Conservation (phyloP, 306 rosid species). For the Glycine tomentella region DNA sequence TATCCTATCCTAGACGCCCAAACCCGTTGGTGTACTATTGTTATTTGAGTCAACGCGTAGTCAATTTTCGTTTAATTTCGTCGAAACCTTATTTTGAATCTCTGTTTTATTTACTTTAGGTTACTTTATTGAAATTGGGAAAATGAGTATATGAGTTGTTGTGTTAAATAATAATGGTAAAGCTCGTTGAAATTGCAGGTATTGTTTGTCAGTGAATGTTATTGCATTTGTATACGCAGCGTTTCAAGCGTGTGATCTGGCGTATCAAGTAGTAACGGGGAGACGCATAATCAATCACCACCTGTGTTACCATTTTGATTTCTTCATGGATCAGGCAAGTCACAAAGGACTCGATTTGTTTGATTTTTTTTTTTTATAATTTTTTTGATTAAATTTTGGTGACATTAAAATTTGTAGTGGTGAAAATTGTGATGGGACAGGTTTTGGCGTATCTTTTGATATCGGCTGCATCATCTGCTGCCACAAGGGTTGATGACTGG, state of each 20-base stretch:
- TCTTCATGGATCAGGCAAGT: conserved; percentile 97
- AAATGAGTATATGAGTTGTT: no score
- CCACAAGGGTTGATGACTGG: conserved; percentile 93
- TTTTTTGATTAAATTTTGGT: not conserved
- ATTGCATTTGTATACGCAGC: conserved; percentile 77
- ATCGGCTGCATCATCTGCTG: conserved; percentile 93
- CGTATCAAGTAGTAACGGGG: conserved; percentile 55
- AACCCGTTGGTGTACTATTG: no score
- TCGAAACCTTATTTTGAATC: conserved; percentile 7
- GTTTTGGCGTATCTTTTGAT: conserved; percentile 90
- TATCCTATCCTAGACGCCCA: no score
- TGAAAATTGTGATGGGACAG: conserved; percentile 50
- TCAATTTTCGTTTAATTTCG: not conserved
- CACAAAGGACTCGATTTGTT: not conserved
- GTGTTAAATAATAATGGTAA: no score
- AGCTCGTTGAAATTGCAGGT: conserved; percentile 61
- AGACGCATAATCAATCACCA: conserved; percentile 60
- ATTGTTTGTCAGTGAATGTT: conserved; percentile 84
- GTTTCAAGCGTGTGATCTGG: conserved; percentile 72
- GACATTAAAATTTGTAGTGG: no score
- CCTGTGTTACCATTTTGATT: conserved; percentile 72
- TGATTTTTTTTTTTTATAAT: no score
- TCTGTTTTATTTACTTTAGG: no score
- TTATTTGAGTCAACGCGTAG: conserved; percentile 30
- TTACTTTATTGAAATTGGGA: no score